Evolutionary conservation across 345 rosid species (phyloP).

Genomic region (Hirschfeldia incana): DNA sequence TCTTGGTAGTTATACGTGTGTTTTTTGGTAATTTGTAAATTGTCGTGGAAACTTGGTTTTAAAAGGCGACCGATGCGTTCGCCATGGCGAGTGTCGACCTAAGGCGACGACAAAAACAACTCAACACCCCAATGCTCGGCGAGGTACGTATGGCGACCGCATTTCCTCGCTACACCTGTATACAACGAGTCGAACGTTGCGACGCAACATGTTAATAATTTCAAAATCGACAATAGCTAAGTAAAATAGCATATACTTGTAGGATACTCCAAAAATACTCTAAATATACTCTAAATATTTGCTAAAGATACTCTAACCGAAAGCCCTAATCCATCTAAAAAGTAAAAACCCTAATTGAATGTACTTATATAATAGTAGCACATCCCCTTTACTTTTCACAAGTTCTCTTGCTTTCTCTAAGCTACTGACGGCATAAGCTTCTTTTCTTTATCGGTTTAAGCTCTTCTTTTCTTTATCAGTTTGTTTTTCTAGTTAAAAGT

Average conservation of each 20-base stretch:
- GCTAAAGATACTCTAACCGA: neutral
- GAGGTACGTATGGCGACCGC: neutral
- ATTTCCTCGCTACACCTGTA: neutral
- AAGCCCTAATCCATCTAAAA: neutral
- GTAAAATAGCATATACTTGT: neutral
- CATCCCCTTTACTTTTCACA: neutral
- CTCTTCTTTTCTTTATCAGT: neutral
- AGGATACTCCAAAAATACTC: neutral
- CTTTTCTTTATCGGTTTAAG: no score
- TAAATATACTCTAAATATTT: neutral
- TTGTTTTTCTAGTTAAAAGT: neutral
- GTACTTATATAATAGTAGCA: neutral
- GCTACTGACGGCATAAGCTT: neutral
- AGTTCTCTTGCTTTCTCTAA: neutral
- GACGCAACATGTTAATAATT: neutral
- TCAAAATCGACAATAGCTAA: no score
- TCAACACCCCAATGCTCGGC: neutral
- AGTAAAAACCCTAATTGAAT: neutral
- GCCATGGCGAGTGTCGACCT: no score
- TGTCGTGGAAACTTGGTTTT: no score
- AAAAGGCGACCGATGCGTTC: no score
- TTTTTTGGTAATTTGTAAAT: no score
- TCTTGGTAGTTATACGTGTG: no score
- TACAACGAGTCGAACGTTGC: neutral
- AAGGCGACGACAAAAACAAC: no score